Base-by-base conservation (phyloP, 805 yeast genomes). In the Wickerhamomyces kurtzmanii region DNA sequence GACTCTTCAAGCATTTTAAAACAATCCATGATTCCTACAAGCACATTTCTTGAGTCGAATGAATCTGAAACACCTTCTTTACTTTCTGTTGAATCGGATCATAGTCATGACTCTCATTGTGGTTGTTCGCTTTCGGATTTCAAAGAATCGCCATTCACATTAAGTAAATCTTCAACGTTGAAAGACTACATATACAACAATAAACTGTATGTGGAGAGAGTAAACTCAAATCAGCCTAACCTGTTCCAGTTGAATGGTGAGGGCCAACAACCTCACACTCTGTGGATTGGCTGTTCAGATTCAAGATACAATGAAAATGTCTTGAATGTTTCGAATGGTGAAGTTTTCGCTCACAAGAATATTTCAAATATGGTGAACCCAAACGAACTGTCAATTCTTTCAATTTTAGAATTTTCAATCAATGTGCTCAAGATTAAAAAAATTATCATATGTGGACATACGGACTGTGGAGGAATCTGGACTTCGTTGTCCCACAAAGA, bases 211-310 rank as follows among this genome's bases (percentile, higher is more conserved):
- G 67, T 64, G 16, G 71, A 69, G 26, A 55, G 37, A 32, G 42
- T 41, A 53, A 38, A 45, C 17, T 42, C 37, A 5, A 30, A 30
- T 15, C 37, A 43, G 23, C 51, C 51, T 8, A 31, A 23, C 5
- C 27, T 50, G 3, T 46, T 51, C 22, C 45, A 44, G 13, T 25
- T 31, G 6, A 83, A 84, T 43, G 87, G 76, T 2, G 61, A 71
- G 44, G 96, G 96, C 28, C 96, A 86, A 55, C 50, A 71, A n/a
- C 97, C 97, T 12, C 91, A 84, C 54, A 84, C 95, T 4, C 57
- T 89, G 27, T 86, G 95, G 87, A 79, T 87, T 34, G 94, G 96
- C 4, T 87, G 97, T 50, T 77, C 93, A 4, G 97, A 87, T 51
- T 83, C 95, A 3, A 73, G 97, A 42, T 79, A 83, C 32, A 81